Conservation (phyloP, 257 asterid species). For the Salvia hispanica region DNA sequence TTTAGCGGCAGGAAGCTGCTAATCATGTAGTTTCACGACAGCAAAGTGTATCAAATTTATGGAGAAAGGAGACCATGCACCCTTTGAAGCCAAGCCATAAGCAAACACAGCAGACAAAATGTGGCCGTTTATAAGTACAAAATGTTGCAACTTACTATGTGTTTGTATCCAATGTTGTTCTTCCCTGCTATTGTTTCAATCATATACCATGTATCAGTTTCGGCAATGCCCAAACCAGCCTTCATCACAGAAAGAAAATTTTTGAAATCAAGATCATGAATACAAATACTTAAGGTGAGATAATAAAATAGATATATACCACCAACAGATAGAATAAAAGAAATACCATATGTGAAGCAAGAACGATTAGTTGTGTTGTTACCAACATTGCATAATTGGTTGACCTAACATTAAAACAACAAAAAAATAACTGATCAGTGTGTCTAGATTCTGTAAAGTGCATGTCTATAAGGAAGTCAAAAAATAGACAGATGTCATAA, state of each 20-base stretch:
- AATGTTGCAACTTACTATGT: slow-evolving; percentile 60
- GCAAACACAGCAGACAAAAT: slow-evolving; percentile 15
- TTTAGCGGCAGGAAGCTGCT: neutral
- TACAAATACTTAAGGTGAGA: slow-evolving; percentile 14
- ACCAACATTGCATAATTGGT: slow-evolving; percentile 88
- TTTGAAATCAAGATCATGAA: slow-evolving; percentile 14
- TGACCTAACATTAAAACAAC: slow-evolving; percentile 57
- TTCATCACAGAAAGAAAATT: slow-evolving; percentile 39
- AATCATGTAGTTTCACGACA: neutral
- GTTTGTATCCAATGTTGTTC: slow-evolving; percentile 88
- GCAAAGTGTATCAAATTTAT: slow-evolving; percentile 3
- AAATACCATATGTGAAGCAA: slow-evolving; percentile 86
- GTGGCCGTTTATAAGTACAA: slow-evolving; percentile 6
- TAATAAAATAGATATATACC: neutral
- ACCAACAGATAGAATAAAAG: slow-evolving; percentile 24
- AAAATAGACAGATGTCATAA: neutral
- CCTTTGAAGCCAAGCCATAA: slow-evolving; percentile 11
- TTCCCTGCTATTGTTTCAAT: slow-evolving; percentile 92
- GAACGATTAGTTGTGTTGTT: slow-evolving; percentile 73
- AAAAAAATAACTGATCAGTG: slow-evolving; percentile 17
- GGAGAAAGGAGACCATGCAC: neutral
- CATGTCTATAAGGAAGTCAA: neutral
- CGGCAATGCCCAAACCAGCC: slow-evolving; percentile 94
- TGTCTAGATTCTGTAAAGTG: neutral
- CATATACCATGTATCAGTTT: slow-evolving; percentile 89